Evolutionary conservation across 164 flowering plant species (phyloP).

Genomic region (Vitis cinerea): DNA sequence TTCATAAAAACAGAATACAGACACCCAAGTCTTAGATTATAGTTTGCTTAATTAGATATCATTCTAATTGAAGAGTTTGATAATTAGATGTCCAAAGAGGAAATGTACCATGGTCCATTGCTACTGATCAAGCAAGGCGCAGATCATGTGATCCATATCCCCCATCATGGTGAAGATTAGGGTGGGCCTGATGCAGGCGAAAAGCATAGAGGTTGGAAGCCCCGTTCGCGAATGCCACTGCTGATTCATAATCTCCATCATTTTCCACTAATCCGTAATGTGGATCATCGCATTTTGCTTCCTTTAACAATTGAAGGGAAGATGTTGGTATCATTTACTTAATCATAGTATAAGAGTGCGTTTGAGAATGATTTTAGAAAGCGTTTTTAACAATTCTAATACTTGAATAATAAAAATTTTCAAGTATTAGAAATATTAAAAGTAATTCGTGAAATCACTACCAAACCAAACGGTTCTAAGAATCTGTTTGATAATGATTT

Average conservation of each 20-base stretch:
- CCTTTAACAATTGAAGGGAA: slow-evolving; percentile 10
- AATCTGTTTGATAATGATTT: too few species aligned
- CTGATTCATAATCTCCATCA: slow-evolving; percentile 36
- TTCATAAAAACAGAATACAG: too few species aligned
- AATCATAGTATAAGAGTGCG: too few species aligned
- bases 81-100: not conserved
- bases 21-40: too few species aligned
- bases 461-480: too few species aligned
- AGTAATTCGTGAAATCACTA: rapidly evolving
- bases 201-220: slow-evolving; percentile 35
- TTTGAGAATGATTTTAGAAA: rapidly evolving
- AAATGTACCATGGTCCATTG: not conserved
- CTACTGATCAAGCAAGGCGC: slow-evolving; percentile 37
- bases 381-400: too few species aligned
- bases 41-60: too few species aligned
- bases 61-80: too few species aligned
- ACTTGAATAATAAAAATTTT: too few species aligned
- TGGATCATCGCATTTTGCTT: slow-evolving; percentile 32
- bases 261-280: slow-evolving; percentile 26
- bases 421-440: too few species aligned
- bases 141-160: slow-evolving; percentile 33
- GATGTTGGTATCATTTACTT: too few species aligned
- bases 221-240: slow-evolving; percentile 30
- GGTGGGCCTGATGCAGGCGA: slow-evolving; percentile 28
- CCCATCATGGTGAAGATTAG: slow-evolving; percentile 29